Conservation (phyloP, 2,329 filamentous ascomycete species). For the Penicillium griseofulvum region DNA sequence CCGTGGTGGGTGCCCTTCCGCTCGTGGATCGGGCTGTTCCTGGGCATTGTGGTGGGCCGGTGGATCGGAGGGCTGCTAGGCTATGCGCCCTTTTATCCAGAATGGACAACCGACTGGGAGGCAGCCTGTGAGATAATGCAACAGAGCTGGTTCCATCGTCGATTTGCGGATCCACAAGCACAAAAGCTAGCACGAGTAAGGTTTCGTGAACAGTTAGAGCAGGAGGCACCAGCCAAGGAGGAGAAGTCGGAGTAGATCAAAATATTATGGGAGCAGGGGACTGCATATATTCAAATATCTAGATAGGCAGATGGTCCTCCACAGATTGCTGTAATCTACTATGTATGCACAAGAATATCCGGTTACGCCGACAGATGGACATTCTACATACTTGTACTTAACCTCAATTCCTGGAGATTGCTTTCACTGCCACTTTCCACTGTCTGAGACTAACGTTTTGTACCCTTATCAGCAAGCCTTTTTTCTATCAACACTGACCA, state of each 20-base stretch:
- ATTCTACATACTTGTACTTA: background rate
- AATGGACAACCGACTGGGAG: background rate
- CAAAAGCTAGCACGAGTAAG: background rate
- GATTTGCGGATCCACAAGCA: background rate
- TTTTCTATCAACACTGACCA: background rate
- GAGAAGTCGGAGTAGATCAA: background rate
- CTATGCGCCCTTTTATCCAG: background rate
- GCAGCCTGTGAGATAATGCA: background rate
- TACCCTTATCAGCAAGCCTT: background rate
- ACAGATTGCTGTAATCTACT: too few relatives aligned
- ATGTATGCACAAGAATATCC: background rate
- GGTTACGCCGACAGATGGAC: background rate
- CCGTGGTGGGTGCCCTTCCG: conserved; percentile 4
- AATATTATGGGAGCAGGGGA: background rate
- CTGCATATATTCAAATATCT: background rate
- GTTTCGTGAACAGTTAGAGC: background rate
- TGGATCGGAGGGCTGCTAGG: background rate
- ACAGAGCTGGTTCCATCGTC: background rate
- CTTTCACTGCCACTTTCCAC: background rate
- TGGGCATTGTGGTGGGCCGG: conserved; percentile 1
- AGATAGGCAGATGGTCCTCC: background rate
- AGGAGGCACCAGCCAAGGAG: background rate
- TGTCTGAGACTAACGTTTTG: background rate
- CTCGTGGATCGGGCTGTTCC: background rate
- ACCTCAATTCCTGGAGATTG: background rate